These are phyloP conservation scores for Kentomonas sorsogonicus DNA, from an alignment of 208 protist species.

Conservation along the genomic window DNA sequence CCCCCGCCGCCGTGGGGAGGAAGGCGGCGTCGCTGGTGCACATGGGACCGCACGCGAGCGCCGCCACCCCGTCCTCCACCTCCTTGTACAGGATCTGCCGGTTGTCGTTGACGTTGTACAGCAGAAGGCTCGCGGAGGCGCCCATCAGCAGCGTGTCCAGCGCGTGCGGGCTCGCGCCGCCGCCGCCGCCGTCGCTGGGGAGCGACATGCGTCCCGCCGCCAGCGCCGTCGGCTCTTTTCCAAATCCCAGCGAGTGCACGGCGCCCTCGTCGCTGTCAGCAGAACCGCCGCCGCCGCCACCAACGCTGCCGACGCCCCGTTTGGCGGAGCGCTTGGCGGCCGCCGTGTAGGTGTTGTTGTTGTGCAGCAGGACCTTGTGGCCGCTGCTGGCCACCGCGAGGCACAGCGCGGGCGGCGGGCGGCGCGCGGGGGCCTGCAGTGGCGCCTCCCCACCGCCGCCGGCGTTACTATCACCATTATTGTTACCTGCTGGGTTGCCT, in stretches of 20 bases:
- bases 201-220: slow-evolving; percentile 41
- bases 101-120: slow-evolving; percentile 91
- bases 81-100: slow-evolving; percentile 91
- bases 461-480: no score
- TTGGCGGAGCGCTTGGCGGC: slow-evolving; percentile 31
- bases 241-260: slow-evolving; percentile 81
- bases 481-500: no score
- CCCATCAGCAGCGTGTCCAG: slow-evolving; percentile 89
- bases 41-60: slow-evolving; percentile 70
- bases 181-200: slow-evolving; percentile 9
- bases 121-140: slow-evolving; percentile 78
- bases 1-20: background rate
- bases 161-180: slow-evolving; percentile 10
- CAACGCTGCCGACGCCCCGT: slow-evolving; percentile 25
- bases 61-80: slow-evolving; percentile 87
- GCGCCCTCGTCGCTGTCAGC: slow-evolving; percentile 25
- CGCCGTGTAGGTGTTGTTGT: slow-evolving; percentile 48
- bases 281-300: slow-evolving; percentile 2
- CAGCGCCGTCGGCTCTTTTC: slow-evolving; percentile 76
- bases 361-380: slow-evolving; percentile 82
- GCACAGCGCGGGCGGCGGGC: slow-evolving; percentile 28
- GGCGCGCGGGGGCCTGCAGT: slow-evolving; percentile 14
- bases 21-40: no score
- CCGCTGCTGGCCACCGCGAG: slow-evolving; percentile 69
- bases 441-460: background rate